phyloP scores from a whole-genome alignment of 768 basidiomycete genomes.

The Amyloporia xantha region DNA sequence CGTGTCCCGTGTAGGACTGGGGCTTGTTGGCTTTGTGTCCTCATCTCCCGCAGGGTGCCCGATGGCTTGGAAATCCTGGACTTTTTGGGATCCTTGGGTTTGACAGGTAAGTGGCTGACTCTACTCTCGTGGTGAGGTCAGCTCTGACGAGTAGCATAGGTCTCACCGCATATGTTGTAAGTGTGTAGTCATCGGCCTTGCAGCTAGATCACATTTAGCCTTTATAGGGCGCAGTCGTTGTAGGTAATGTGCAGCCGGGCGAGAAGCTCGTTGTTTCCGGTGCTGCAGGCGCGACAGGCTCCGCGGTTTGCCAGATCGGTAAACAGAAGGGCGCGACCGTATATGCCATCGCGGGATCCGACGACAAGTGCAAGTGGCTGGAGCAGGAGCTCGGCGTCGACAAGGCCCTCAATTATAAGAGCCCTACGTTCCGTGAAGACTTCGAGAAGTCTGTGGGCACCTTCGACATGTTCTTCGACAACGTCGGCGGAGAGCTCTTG shows the following conservation, averaged over 20 bases:
- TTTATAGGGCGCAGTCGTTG: slow-evolving; percentile 68
- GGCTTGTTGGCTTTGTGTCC: not conserved
- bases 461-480: slow-evolving; percentile 82
- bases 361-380: slow-evolving; percentile 82
- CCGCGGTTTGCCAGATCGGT: slow-evolving; percentile 76
- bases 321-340: slow-evolving; percentile 76
- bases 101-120: slow-evolving; percentile 39
- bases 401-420: slow-evolving; percentile 84
- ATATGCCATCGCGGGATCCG: slow-evolving; percentile 79
- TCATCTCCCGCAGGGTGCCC: slow-evolving; percentile 35
- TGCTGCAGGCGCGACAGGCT: slow-evolving; percentile 89
- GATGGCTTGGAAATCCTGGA: slow-evolving; percentile 61
- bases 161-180: slow-evolving; percentile 84
- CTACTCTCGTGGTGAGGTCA: not conserved
- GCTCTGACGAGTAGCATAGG: slow-evolving; percentile 36
- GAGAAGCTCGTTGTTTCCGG: slow-evolving; percentile 85
- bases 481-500: slow-evolving; percentile 76
- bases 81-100: slow-evolving; percentile 74
- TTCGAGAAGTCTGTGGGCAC: slow-evolving; percentile 67
- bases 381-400: slow-evolving; percentile 78
- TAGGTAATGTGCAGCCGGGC: slow-evolving; percentile 74
- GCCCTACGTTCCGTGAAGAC: slow-evolving; percentile 57
- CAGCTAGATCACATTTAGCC: not conserved
- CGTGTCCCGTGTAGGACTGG: slow-evolving; percentile 14
- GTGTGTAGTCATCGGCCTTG: slow-evolving; percentile 21